A percentile compares a stretch with the other conserved stretches of the same genome.
phyloP scores from a whole-genome alignment of 768 basidiomycete species.

The Fomitopsis pulvina region DNA sequence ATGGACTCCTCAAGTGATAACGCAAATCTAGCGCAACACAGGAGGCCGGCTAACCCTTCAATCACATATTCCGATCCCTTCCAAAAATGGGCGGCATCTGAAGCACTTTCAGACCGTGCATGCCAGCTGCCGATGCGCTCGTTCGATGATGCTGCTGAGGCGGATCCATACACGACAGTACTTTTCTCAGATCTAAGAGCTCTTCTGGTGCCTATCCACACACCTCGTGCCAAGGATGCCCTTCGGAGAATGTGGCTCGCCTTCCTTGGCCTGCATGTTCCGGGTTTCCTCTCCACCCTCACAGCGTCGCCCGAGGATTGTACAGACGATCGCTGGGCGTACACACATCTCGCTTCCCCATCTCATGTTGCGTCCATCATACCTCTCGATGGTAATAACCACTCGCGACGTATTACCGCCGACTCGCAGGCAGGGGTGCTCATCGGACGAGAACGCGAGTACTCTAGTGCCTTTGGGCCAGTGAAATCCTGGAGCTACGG shows the following conservation, averaged over 20 bases:
- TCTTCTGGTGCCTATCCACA: slow-evolving; percentile 40
- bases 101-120: slow-evolving; percentile 40
- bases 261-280: slow-evolving; percentile 63
- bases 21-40: neutral
- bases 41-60: slow-evolving; percentile 10
- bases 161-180: slow-evolving; percentile 69
- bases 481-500: slow-evolving; percentile 59
- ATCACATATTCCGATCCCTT: slow-evolving; percentile 50
- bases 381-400: slow-evolving; percentile 29
- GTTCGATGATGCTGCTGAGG: slow-evolving; percentile 36
- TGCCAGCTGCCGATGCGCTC: slow-evolving; percentile 48
- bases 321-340: slow-evolving; percentile 68
- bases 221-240: slow-evolving; percentile 39
- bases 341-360: slow-evolving; percentile 38
- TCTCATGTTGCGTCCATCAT: slow-evolving; percentile 47
- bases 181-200: slow-evolving; percentile 68
- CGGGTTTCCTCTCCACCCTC: slow-evolving; percentile 48
- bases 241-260: slow-evolving; percentile 70
- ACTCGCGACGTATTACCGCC: slow-evolving; percentile 31
- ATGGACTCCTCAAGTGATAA: neutral
- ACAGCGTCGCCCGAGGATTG: slow-evolving; percentile 25
- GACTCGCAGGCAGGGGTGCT: slow-evolving; percentile 62
- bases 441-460: slow-evolving; percentile 60
- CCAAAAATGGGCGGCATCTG: slow-evolving; percentile 55
- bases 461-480: slow-evolving; percentile 56